Conservation (phyloP, 2,329 filamentous ascomycete species). For the Verruconis gallopava region DNA sequence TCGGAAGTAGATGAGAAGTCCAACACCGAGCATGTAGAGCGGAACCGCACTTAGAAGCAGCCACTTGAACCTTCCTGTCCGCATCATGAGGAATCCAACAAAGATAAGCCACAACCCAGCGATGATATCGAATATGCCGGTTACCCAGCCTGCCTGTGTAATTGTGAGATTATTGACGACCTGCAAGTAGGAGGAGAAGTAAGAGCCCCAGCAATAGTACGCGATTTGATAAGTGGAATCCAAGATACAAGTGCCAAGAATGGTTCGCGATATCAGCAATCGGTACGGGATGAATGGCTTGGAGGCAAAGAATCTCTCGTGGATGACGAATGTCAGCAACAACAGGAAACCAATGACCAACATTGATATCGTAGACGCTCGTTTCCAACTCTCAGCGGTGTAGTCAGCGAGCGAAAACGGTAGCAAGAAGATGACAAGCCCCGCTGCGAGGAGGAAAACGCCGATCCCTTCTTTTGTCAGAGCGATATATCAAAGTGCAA, state of each 20-base stretch:
- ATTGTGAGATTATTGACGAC: slow-evolving; percentile 24
- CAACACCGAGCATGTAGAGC: slow-evolving; percentile 18
- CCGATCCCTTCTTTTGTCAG: slow-evolving; percentile 35
- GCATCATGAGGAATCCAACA: slow-evolving; percentile 18
- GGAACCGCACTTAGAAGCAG: slow-evolving; percentile 20
- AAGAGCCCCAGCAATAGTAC: slow-evolving; percentile 25
- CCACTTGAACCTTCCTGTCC: slow-evolving; percentile 24
- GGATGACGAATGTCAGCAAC: slow-evolving; percentile 25
- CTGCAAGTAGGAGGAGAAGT: slow-evolving; percentile 28
- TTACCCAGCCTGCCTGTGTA: slow-evolving; percentile 12
- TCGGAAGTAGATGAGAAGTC: slow-evolving; percentile 23
- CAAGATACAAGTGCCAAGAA: slow-evolving; percentile 39
- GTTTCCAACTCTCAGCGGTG: slow-evolving; percentile 21
- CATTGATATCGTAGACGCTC: slow-evolving; percentile 28
- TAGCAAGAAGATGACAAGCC: slow-evolving; percentile 53
- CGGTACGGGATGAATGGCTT: slow-evolving; percentile 31
- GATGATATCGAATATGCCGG: slow-evolving; percentile 17
- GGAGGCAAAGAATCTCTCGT: slow-evolving; percentile 27
- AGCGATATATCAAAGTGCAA: background rate
- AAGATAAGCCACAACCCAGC: slow-evolving; percentile 13
- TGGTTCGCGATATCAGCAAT: slow-evolving; percentile 35
- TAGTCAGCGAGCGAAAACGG: slow-evolving; percentile 45
- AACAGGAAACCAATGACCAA: slow-evolving; percentile 26
- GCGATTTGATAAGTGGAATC: slow-evolving; percentile 23
- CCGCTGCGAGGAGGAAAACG: slow-evolving; percentile 46